Base-by-base conservation (phyloP, 2,329 filamentous ascomycete genomes). In the Remersonia thermophila region DNA sequence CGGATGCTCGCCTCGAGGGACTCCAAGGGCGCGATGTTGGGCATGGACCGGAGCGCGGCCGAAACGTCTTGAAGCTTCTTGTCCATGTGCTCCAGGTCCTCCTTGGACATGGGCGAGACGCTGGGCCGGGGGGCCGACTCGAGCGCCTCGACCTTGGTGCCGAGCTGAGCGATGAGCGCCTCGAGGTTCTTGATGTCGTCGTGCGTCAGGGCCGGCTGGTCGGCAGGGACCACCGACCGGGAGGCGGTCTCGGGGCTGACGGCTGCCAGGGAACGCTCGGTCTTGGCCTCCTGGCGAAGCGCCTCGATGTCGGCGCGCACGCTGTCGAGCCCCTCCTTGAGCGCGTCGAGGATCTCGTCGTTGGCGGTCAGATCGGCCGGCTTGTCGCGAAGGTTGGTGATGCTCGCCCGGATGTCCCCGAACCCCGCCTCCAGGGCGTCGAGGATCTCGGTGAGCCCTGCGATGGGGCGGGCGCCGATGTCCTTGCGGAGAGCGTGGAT, bases 341-440 rank as follows among this genome's bases (percentile, higher is more conserved):
- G 68, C 0, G 83, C 84, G 41, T 94, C 83, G 1, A 95, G 67
- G 35, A 95, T 87, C 57, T 95, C 86, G 45, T 93, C 83, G 41
- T 83, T 89, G 39, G 84, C 78, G 1, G 81, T 87, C 57, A 89
- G 70, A 49, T 93, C 86, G 0, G 75, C 65, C 4, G 86, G 83
- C 59, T 85, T 91, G 53, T 89, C 78, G 15, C 76, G 67, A 12
- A 91, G 69, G 51, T 67, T 70, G 40, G 94, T 86, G 39, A 96
- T 80, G 42, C 85, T 80, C 18, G 68, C 66, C 17, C 83, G 77
- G 7, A 96, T 66, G 32, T 80, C 77, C 43, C 82, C 77, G 6
- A 96, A 69, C 2, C 87, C 87, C 55, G 95, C 86, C 40, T 93
- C 87, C 36, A 96, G 66, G 1, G 87, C 83, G 52, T 94, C 85